Evolutionary conservation across 192 early-diverging fungal genomes (phyloP).

Genomic region (Podila epigama): DNA sequence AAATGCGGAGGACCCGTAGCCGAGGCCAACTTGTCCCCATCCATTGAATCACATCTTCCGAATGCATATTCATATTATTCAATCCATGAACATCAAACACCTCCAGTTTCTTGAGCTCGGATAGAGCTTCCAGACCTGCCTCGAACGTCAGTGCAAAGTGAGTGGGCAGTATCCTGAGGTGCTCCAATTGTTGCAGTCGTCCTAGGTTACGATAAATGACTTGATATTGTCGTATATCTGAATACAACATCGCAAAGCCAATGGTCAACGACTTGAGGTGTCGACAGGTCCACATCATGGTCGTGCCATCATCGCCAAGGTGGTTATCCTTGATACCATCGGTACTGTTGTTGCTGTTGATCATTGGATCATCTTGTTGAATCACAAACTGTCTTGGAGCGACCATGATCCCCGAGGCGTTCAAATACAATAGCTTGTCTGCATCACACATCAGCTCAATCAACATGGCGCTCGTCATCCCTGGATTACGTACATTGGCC

Average conservation of each 20-base stretch:
- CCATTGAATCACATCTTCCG: constrained; percentile 13
- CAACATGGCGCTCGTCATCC: not conserved
- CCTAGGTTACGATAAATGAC: not conserved
- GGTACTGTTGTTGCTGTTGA: not conserved
- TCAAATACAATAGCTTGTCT: not conserved
- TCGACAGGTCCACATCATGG: constrained; percentile 3
- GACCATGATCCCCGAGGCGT: constrained; percentile 2
- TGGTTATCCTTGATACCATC: not conserved
- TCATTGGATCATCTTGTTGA: not conserved
- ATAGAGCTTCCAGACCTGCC: not conserved
- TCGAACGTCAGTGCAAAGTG: constrained; percentile 4
- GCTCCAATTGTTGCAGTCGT: not conserved
- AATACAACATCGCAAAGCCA: not conserved
- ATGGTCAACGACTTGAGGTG: not conserved
- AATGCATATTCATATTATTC: not conserved
- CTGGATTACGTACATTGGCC: constrained; percentile 5
- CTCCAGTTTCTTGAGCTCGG: not conserved
- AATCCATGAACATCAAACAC: constrained; percentile 3
- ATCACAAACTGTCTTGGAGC: not conserved
- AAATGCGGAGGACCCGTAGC: not conserved
- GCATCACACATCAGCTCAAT: constrained; percentile 3
- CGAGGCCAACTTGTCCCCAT: constrained; percentile 9
- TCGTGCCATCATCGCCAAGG: too few species aligned
- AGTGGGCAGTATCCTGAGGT: constrained; percentile 10
- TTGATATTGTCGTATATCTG: not conserved